Evolutionary conservation across 164 flowering plant species (phyloP), one percentile per base, ranked within the genome.

Genomic region (Annona squamosa): DNA sequence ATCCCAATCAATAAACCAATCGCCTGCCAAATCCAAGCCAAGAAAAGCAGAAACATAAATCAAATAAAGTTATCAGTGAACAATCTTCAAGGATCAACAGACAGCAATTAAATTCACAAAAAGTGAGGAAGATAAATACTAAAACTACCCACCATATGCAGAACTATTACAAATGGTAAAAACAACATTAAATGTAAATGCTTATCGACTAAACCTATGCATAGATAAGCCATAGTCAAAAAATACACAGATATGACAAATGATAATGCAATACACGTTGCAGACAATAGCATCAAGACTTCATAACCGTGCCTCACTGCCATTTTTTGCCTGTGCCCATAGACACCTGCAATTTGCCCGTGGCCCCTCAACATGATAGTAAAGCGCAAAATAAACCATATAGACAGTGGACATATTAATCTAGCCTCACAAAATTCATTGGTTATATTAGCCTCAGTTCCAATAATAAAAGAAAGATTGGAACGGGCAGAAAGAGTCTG

Each of bases 1-100:
- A 92, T 91, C 69, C 99, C 99, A 80, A 93, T 90, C 77, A 96
- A 81, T 77, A 96, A 75, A 67, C 99, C 99, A 77, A 96, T 93
- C 67, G 97, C 98, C 99, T 96, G 80, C 68, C 62, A 71, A 72
- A 44, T 47, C 46, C 71, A 70, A n/a, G 46, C 1, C 4, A 5
- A 10, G 4, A 59, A 10, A 2, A 46, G 44, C 1, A n/a, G 44
- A 71, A 59, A 42, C 59, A 12, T 69, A 73, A 62, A 48, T 72
- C 42, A 61, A 62, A 2, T 56, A 5, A 65, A 26, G 37, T 26
- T 26, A 26, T 26, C 37, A 26, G 37, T 26, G 37, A 26, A 26
- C 37, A 26, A 26, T 26, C 37, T 47, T 56, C 43, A 26, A 67
- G 66, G 37, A 26, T 26, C 37, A 6, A 59, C 56, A 65, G 9